A percentile compares a stretch with the other conserved stretches of the same genome.
phyloP scores from a whole-genome alignment of 257 asterid species.

The Lantana camara region DNA sequence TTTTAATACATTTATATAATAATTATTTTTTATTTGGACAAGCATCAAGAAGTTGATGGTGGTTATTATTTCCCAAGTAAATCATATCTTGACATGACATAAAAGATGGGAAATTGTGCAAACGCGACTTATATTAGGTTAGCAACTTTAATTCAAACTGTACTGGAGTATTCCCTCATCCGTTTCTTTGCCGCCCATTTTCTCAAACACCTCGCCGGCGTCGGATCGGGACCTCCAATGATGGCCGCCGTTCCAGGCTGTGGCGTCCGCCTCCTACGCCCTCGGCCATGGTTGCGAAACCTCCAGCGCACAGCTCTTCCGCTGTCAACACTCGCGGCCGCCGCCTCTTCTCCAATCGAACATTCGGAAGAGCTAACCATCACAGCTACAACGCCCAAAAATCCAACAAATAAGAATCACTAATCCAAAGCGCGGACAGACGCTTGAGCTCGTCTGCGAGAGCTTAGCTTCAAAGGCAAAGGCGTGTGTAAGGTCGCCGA shows the following conservation, averaged over 20 bases:
- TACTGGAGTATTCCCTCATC: no score
- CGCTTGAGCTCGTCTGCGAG: no score
- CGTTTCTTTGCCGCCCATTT: conserved; percentile 18
- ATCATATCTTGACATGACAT: no score
- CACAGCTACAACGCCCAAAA: conserved; percentile 25
- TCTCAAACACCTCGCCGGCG: not conserved
- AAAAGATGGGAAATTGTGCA: no score
- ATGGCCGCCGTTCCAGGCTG: conserved; percentile 52
- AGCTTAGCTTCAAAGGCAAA: conserved; percentile 89
- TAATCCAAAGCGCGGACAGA: no score
- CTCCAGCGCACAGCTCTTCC: conserved; percentile 37
- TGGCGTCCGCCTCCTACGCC: conserved; percentile 39
- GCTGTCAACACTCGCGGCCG: conserved; percentile 50
- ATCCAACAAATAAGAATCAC: conserved; percentile 17
- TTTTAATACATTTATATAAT: no score
- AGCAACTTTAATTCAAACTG: no score
- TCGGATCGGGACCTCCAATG: not conserved
- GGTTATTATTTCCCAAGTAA: no score
- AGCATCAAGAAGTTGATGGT: no score
- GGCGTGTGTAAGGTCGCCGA: conserved; percentile 87
- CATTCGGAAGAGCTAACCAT: conserved; percentile 40
- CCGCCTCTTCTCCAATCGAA: conserved; percentile 35
- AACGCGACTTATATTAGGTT: no score
- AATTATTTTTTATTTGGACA: no score
- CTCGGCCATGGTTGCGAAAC: conserved; percentile 48